Percentiles rank a stretch among this genome's conserved stretches.
These are phyloP conservation scores for Tetrapyrgos nigripes DNA, from an alignment of 1,284 basidiomycete genomes.

Conservation along the genomic window DNA sequence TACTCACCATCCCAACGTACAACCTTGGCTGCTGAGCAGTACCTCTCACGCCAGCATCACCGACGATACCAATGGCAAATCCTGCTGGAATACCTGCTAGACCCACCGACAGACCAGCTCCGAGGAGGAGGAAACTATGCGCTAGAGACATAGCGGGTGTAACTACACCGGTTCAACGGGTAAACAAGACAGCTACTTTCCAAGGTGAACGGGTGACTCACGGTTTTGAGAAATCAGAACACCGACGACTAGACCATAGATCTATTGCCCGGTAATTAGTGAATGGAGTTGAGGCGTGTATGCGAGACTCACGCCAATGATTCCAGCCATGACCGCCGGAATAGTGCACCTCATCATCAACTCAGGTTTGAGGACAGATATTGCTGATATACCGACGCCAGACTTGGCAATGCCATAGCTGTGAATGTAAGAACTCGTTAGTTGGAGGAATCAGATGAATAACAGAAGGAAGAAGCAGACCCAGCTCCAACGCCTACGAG, in stretches of 20 bases:
- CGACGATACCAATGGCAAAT: slow-evolving; percentile 93
- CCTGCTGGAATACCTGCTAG: slow-evolving; percentile 90
- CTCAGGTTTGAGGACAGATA: neutral
- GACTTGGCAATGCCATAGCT: neutral
- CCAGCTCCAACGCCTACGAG: neutral
- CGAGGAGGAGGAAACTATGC: neutral
- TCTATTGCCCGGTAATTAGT: too few relatives aligned
- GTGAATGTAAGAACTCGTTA: neutral
- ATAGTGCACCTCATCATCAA: neutral
- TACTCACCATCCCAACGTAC: slow-evolving; percentile 84
- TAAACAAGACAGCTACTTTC: neutral
- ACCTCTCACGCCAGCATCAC: slow-evolving; percentile 92
- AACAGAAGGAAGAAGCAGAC: neutral
- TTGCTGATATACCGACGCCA: neutral
- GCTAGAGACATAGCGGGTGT: neutral
- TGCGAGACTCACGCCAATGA: neutral
- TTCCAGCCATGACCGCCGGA: neutral
- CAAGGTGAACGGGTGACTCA: too few relatives aligned
- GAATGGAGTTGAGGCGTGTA: too few relatives aligned
- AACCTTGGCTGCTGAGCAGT: slow-evolving; percentile 92
- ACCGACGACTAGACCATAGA: neutral
- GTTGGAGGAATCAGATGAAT: neutral
- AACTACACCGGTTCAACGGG: neutral
- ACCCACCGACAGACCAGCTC: slow-evolving; percentile 43
- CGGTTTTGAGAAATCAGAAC: neutral